A percentile compares a stretch with the other conserved stretches of the same genome.
These are phyloP conservation scores for Neoboletus magnificus DNA, from an alignment of 768 basidiomycete species.

Conservation along the genomic window DNA sequence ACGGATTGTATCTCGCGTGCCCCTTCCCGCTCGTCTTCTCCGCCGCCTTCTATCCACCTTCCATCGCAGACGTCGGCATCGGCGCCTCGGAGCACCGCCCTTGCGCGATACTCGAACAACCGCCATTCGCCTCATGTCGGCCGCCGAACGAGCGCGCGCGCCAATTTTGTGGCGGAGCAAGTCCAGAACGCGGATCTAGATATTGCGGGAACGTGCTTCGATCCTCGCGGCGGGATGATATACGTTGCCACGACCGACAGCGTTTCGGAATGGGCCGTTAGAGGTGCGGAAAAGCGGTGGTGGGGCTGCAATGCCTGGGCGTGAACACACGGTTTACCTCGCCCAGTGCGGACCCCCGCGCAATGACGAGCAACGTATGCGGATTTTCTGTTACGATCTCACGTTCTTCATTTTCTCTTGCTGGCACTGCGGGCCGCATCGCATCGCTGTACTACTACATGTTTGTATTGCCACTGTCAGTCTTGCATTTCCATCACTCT, in stretches of 20 bases:
- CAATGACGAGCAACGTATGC: background rate
- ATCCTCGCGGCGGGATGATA: constrained; percentile 61
- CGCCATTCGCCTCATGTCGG: constrained; percentile 17
- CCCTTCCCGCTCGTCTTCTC: constrained; percentile 48
- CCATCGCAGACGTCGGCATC: constrained; percentile 26
- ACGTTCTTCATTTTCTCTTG: background rate
- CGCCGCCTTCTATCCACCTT: constrained; percentile 37
- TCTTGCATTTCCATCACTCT: background rate
- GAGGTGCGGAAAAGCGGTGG: constrained; percentile 71
- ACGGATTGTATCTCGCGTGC: constrained; percentile 54
- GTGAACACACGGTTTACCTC: constrained; percentile 16
- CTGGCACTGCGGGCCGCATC: constrained; percentile 9
- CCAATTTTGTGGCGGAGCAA: constrained; percentile 11
- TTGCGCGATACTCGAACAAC: constrained; percentile 16
- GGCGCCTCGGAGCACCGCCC: constrained; percentile 17
- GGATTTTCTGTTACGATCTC: constrained; percentile 10
- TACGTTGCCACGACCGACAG: constrained; percentile 66
- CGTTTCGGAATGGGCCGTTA: constrained; percentile 75
- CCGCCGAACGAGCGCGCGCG: constrained; percentile 17
- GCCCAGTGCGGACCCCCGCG: background rate
- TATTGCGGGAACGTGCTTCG: constrained; percentile 71
- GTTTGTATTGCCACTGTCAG: constrained; percentile 14
- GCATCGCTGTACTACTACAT: constrained; percentile 21
- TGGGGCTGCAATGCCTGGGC: constrained; percentile 54
- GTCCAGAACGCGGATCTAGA: constrained; percentile 37